Conservation (phyloP, 768 basidiomycete species). For the Lepiota venenata region DNA sequence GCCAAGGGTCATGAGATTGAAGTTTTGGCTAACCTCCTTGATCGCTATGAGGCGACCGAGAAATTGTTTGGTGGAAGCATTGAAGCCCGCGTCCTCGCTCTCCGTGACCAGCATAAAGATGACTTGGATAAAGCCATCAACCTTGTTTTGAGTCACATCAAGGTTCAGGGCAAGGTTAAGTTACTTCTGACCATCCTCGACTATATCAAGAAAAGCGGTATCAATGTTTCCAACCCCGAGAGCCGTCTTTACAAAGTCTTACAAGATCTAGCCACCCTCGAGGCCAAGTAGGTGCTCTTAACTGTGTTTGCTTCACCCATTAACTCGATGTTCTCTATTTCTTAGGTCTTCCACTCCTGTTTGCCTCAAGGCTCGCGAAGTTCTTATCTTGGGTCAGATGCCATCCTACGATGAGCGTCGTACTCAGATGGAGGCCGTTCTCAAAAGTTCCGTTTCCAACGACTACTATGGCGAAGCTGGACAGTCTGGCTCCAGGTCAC, state of each 20-base stretch:
- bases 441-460: constrained; percentile 83
- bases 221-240: constrained; percentile 75
- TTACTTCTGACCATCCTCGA: constrained; percentile 85
- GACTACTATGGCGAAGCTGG: constrained; percentile 80
- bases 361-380: constrained; percentile 94
- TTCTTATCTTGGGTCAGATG: constrained; percentile 93
- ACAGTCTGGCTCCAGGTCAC: constrained; percentile 48
- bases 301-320: neutral
- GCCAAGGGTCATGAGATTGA: constrained; percentile 84
- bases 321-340: constrained; percentile 4
- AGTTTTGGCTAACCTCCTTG: constrained; percentile 73
- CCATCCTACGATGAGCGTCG: constrained; percentile 95
- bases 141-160: constrained; percentile 92
- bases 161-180: constrained; percentile 89
- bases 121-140: constrained; percentile 84
- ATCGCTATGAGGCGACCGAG: constrained; percentile 82
- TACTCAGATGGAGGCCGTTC: constrained; percentile 90
- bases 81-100: constrained; percentile 84
- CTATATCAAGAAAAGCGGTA: constrained; percentile 77
- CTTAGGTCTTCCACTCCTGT: constrained; percentile 85
- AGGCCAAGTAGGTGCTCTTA: constrained; percentile 65
- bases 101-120: constrained; percentile 92
- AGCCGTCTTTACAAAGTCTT: constrained; percentile 72
- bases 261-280: constrained; percentile 78
- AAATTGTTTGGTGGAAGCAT: constrained; percentile 92